These are phyloP conservation scores for Blepharisma stoltei DNA, from an alignment of 73 alveolate species.

Conservation along the genomic window DNA sequence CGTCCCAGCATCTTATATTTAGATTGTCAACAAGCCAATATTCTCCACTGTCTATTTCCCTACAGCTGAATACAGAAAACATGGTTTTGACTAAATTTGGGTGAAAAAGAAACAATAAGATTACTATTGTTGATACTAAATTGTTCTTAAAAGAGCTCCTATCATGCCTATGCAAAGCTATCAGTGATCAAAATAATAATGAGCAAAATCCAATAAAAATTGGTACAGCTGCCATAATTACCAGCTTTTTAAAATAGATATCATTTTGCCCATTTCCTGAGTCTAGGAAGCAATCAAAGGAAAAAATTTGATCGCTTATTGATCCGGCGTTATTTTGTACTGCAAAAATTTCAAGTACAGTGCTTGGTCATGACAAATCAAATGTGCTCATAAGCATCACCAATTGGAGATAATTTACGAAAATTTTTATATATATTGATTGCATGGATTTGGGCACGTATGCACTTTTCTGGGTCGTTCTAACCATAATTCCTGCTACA, in stretches of 20 bases:
- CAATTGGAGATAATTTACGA: constrained; percentile 26
- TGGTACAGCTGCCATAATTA: constrained; percentile 40
- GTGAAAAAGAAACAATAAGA: constrained; percentile 47
- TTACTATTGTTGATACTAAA: constrained; percentile 37
- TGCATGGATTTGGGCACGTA: constrained; percentile 2
- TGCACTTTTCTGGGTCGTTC: background rate
- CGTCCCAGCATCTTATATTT: constrained; percentile 37
- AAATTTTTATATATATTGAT: constrained; percentile 19
- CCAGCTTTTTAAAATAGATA: constrained; percentile 38
- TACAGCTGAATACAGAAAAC: constrained; percentile 50
- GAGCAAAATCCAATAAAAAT: constrained; percentile 25
- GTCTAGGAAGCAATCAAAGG: constrained; percentile 47
- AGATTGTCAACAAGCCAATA: constrained; percentile 34
- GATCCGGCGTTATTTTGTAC: background rate
- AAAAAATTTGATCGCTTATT: constrained; percentile 35
- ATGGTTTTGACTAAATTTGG: constrained; percentile 52
- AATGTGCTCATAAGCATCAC: constrained; percentile 17
- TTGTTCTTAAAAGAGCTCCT: constrained; percentile 23
- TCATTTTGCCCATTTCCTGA: constrained; percentile 23
- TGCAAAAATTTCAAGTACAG: background rate
- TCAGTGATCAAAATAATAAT: constrained; percentile 21
- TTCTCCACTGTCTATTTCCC: constrained; percentile 35
- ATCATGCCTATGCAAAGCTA: background rate
- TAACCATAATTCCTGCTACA: constrained; percentile 16
- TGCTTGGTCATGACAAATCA: constrained; percentile 28